Percentiles rank a stretch among this genome's conserved stretches.
These are phyloP conservation scores for Agaricus bisporus DNA, from an alignment of 768 basidiomycete genomes.

Conservation along the genomic window DNA sequence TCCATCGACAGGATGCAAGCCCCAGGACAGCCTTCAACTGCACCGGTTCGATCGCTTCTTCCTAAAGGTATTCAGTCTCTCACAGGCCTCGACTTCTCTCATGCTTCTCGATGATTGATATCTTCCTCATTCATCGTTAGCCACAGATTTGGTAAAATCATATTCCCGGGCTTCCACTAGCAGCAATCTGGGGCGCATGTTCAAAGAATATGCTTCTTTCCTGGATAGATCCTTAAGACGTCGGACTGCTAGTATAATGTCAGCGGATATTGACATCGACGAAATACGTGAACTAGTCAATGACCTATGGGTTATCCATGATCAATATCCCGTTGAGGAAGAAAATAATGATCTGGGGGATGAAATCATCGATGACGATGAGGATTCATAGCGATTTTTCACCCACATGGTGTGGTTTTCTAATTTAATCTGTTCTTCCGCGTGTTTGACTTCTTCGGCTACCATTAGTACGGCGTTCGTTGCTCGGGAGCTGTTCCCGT, in stretches of 20 bases:
- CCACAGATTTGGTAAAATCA: conserved; percentile 10
- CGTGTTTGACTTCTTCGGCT: too few relatives aligned
- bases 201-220: conserved; percentile 48
- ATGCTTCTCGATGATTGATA: not conserved
- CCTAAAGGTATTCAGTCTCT: conserved; percentile 1
- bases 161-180: conserved; percentile 45
- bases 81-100: not conserved
- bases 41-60: conserved; percentile 51
- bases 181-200: conserved; percentile 29
- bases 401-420: too few relatives aligned
- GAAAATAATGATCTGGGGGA: conserved; percentile 15
- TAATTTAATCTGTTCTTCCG: too few relatives aligned
- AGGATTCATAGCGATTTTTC: conserved; percentile 6
- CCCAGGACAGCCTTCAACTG: conserved; percentile 51
- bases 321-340: conserved; percentile 31
- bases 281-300: conserved; percentile 52
- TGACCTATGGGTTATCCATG: conserved; percentile 55
- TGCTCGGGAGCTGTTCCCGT: too few relatives aligned
- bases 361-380: conserved; percentile 13
- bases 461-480: too few relatives aligned
- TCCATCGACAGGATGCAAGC: conserved; percentile 35
- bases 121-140: not conserved
- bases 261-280: conserved; percentile 42
- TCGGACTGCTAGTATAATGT: conserved; percentile 25
- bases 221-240: conserved; percentile 38